These are phyloP conservation scores for Beauveria australis DNA, from an alignment of 2,329 filamentous ascomycete genomes.

Conservation along the genomic window DNA sequence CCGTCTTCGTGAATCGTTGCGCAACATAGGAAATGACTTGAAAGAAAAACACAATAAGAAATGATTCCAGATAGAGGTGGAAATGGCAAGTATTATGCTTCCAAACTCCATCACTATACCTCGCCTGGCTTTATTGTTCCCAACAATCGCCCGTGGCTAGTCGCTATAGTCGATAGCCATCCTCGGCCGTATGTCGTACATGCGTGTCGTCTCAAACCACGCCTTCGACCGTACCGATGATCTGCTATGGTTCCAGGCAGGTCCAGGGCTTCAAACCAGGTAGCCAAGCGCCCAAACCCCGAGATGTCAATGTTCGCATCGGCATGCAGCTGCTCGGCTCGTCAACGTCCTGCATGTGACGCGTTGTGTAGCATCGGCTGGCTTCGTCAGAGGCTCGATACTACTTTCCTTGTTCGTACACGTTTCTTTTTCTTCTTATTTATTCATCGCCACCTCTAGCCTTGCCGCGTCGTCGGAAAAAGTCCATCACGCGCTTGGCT, in stretches of 20 bases:
- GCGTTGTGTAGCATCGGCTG: not conserved
- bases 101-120: not conserved
- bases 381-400: not conserved
- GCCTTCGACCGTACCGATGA: not conserved
- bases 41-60: conserved; percentile 9
- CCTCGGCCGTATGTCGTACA: not conserved
- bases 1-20: not conserved
- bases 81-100: conserved; percentile 6
- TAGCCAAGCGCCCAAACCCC: not conserved
- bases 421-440: conserved; percentile 22
- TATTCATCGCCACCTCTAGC: conserved; percentile 55
- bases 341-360: not conserved
- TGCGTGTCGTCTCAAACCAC: not conserved
- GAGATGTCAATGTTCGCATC: no score
- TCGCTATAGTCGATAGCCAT: not conserved
- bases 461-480: conserved; percentile 82
- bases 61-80: not conserved
- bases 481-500: conserved; percentile 93
- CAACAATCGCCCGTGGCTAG: not conserved
- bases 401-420: not conserved
- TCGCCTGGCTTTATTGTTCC: not conserved
- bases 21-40: conserved; percentile 5
- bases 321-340: not conserved
- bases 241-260: not conserved
- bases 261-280: not conserved